A percentile compares a stretch with the other conserved stretches of the same genome.
Evolutionary conservation across 1,284 basidiomycete genomes (phyloP).

Genomic region (Dichomitus squalens): DNA sequence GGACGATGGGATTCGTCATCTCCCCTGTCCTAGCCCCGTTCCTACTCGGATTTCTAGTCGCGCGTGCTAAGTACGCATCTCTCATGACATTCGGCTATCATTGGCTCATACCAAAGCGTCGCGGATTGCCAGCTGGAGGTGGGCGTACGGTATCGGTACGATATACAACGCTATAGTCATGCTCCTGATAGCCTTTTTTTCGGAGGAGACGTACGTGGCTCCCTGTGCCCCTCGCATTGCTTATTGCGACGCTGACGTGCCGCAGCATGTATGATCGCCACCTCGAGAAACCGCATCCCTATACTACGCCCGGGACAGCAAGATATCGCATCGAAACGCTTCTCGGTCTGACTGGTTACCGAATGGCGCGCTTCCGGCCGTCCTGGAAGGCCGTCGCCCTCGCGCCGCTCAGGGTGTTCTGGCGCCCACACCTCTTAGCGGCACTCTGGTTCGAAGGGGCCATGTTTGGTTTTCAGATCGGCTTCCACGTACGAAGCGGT

Average conservation of each 20-base stretch:
- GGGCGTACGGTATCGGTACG: constrained; percentile 69
- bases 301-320: constrained; percentile 43
- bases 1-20: constrained; percentile 71
- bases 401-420: constrained; percentile 54
- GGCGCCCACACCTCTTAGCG: constrained; percentile 62
- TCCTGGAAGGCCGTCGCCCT: constrained; percentile 49
- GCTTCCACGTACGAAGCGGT: constrained; percentile 58
- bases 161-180: constrained; percentile 61
- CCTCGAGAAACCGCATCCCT: constrained; percentile 43
- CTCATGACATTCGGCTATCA: background rate
- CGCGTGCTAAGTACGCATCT: constrained; percentile 45
- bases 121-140: constrained; percentile 52
- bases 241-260: background rate
- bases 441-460: constrained; percentile 61
- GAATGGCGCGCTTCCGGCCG: constrained; percentile 60
- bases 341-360: constrained; percentile 62
- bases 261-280: constrained; percentile 65
- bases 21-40: constrained; percentile 70
- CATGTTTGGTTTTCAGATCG: constrained; percentile 69
- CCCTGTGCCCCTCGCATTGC: background rate
- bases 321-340: constrained; percentile 63
- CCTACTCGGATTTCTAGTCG: constrained; percentile 68
- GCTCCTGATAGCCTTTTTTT: constrained; percentile 54
- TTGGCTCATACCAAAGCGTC: no score
- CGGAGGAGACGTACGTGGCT: constrained; percentile 62